A percentile compares a stretch with the other conserved stretches of the same genome.
Evolutionary conservation across 1,139 yeast genomes (phyloP).

Genomic region (Hyphopichia khmerensis): DNA sequence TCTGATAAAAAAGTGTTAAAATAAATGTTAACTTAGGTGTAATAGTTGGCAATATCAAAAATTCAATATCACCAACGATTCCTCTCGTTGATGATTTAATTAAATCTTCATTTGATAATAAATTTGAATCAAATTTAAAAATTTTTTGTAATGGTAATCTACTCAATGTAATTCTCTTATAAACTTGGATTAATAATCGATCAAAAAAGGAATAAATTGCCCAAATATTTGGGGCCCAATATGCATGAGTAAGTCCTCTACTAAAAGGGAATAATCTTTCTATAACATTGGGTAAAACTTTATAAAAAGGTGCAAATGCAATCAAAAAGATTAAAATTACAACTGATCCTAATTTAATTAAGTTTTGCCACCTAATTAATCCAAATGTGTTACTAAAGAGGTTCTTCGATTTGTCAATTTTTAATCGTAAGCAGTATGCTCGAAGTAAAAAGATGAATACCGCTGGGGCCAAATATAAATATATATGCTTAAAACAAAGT

Average conservation of each 20-base stretch:
- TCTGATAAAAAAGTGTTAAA: conserved; percentile 78
- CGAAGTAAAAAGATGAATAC: conserved; percentile 78
- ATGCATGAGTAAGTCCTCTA: conserved; percentile 94
- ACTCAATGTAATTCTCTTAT: conserved; percentile 45
- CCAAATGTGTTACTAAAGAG: conserved; percentile 25
- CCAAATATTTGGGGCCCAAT: conserved; percentile 99
- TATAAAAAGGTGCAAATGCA: conserved; percentile 82
- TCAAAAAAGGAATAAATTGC: conserved; percentile 89
- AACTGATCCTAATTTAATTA: conserved; percentile 61
- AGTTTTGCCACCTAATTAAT: conserved; percentile 57
- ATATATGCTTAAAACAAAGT: conserved; percentile 92
- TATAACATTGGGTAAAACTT: conserved; percentile 64
- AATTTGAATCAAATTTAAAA: conserved; percentile 32
- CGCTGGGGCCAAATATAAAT: conserved; percentile 91
- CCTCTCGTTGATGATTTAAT: conserved; percentile 70
- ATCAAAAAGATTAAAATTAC: conserved; percentile 61
- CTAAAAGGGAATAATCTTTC: conserved; percentile 86
- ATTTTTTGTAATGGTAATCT: conserved; percentile 32
- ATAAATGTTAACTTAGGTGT: conserved; percentile 76
- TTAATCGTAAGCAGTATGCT: conserved; percentile 58
- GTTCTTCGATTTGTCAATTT: conserved; percentile 26
- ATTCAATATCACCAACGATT: conserved; percentile 84
- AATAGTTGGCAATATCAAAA: conserved; percentile 76
- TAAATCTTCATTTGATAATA: conserved; percentile 23
- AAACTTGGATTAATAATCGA: conserved; percentile 59